Conservation (phyloP, 1,139 yeast genomes). For the Saccharomycopsis crataegensis region DNA sequence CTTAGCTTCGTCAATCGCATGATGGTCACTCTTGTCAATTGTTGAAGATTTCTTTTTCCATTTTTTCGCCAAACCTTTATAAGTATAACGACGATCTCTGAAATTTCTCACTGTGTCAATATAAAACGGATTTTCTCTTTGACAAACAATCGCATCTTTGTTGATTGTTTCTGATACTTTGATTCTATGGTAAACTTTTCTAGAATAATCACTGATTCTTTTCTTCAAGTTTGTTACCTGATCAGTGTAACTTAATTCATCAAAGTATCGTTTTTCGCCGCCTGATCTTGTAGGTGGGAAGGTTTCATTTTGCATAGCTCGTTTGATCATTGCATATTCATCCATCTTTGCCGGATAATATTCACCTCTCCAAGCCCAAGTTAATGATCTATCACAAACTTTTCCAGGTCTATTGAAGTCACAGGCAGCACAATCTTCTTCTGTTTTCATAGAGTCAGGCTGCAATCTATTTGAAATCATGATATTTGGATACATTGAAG, state of each 20-base stretch:
- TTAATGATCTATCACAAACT: slow-evolving; percentile 80
- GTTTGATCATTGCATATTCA: slow-evolving; percentile 84
- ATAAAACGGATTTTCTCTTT: slow-evolving; percentile 95
- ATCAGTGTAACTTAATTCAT: slow-evolving; percentile 67
- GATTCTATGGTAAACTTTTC: slow-evolving; percentile 75
- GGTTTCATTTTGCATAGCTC: slow-evolving; percentile 71
- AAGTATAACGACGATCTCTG: slow-evolving; percentile 94
- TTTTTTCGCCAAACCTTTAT: slow-evolving; percentile 85
- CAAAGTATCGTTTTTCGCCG: slow-evolving; percentile 54
- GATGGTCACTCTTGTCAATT: slow-evolving; percentile 46
- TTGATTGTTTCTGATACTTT: slow-evolving; percentile 80
- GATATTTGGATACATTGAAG: slow-evolving; percentile 98
- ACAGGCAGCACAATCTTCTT: slow-evolving; percentile 95
- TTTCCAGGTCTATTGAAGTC: slow-evolving; percentile 96
- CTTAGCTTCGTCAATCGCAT: slow-evolving; percentile 71
- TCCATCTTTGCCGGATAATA: slow-evolving; percentile 85
- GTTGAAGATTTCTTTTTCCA: slow-evolving; percentile 81
- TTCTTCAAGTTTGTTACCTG: slow-evolving; percentile 73
- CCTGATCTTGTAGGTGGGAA: slow-evolving; percentile 61
- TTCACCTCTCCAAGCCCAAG: slow-evolving; percentile 99
- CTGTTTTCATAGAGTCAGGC: slow-evolving; percentile 96
- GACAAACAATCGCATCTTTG: slow-evolving; percentile 92
- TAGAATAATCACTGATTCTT: slow-evolving; percentile 77
- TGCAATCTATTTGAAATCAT: slow-evolving; percentile 97
- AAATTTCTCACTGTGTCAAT: slow-evolving; percentile 91